Evolutionary conservation across 192 early-diverging fungal species (phyloP), one percentile per base, ranked within the genome.

Genomic region (Entrophospora sp.): DNA sequence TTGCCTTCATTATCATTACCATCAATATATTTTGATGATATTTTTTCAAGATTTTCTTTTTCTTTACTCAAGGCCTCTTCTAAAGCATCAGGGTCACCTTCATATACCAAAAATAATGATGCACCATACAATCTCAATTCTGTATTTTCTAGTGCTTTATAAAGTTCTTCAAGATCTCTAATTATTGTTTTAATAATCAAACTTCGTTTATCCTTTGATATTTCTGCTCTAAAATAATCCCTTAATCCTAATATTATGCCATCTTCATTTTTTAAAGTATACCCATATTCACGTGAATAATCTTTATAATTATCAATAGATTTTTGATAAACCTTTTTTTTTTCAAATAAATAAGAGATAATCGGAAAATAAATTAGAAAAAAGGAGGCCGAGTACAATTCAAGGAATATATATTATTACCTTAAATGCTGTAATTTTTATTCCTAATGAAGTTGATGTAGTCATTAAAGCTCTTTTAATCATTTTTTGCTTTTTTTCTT

Each of bases 51-150:
- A 32, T 68, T 16, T 27, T 76, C 62, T 46, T 80, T 55, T 28
- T 78, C 77, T 25, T 70, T 64, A n/a, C 78, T 36, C 51, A 84
- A 60, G n/a, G 67, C 71, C n/a, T 78, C 67, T 48, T 80, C 70
- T 30, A 79, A 79, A 10, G 75, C 74, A 24, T 68, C 72, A 9
- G 59, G 69, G 66, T 84, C 83, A 0, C 83, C 89, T 51, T 93
- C 91, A 65, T 94, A 97, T 2, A 94, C 75, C 51, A 97, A 71
- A 31, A 97, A 74, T 12, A 94, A 45, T 16, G 91, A 94, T 58
- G 83, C 77, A 0, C 80, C 77, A 45, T 86, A 90, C 71, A 97
- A 77, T 35, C 88, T 77, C 2, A 87, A 53, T 10, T 87, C 79
- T 1, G 72, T 45, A 1, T 67, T 61, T 58, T 81, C 53, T 4